phyloP scores from a whole-genome alignment of 2,329 filamentous ascomycete genomes.

The Colletotrichum paranaense region DNA sequence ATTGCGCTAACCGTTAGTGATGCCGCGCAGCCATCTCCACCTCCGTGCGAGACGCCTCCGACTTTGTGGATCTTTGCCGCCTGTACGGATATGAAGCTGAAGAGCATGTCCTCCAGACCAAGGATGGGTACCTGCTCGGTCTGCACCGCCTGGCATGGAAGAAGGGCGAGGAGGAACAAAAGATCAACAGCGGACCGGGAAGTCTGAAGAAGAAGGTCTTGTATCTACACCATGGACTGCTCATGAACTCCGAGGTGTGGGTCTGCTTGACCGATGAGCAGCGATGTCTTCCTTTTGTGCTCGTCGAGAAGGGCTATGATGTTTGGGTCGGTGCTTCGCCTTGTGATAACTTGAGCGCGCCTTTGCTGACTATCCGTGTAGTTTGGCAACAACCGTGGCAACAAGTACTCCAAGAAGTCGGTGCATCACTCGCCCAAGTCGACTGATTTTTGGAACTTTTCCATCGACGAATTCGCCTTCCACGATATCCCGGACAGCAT shows the following conservation, averaged over 20 bases:
- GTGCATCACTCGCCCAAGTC: slow-evolving; percentile 80
- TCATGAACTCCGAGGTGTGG: slow-evolving; percentile 99
- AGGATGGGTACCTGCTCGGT: slow-evolving; percentile 92
- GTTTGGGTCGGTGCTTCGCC: slow-evolving; percentile 78
- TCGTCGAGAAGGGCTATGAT: slow-evolving; percentile 93
- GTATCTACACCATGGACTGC: slow-evolving; percentile 93
- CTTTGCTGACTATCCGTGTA: slow-evolving; percentile 47
- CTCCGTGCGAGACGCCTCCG: slow-evolving; percentile 86
- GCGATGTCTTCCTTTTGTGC: slow-evolving; percentile 86
- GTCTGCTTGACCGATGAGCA: slow-evolving; percentile 90
- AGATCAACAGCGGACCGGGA: slow-evolving; percentile 78
- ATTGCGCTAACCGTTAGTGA: slow-evolving; percentile 62
- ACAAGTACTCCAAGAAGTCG: slow-evolving; percentile 99
- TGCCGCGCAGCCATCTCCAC: slow-evolving; percentile 72
- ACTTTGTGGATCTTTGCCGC: slow-evolving; percentile 94
- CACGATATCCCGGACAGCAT: slow-evolving; percentile 97
- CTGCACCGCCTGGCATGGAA: slow-evolving; percentile 88
- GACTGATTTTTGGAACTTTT: slow-evolving; percentile 93
- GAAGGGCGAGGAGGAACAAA: slow-evolving; percentile 81
- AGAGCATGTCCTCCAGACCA: slow-evolving; percentile 95
- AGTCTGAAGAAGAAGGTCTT: slow-evolving; percentile 85
- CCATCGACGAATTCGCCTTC: slow-evolving; percentile 98
- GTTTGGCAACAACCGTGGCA: slow-evolving; percentile 97
- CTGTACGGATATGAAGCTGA: slow-evolving; percentile 93
- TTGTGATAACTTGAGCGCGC: neutral